Percentiles rank a stretch among this genome's conserved stretches.
phyloP scores from a whole-genome alignment of 805 yeast genomes.

The Candida arabinofermentans region DNA sequence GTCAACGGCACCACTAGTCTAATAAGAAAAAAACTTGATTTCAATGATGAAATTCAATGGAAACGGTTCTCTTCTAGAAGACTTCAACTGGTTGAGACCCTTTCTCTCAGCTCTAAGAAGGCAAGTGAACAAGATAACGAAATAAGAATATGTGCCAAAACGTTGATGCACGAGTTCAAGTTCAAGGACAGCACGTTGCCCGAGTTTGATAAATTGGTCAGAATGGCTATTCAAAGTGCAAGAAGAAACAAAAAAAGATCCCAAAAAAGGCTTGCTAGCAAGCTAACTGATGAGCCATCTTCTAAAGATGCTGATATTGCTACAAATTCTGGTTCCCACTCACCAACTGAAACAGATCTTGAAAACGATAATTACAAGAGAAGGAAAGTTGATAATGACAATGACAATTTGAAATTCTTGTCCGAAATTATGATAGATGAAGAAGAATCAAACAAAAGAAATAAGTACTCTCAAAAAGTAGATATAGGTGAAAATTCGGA shows the following conservation, averaged over 20 bases:
- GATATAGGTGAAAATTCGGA: slow-evolving; percentile 21
- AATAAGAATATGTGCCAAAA: slow-evolving; percentile 72
- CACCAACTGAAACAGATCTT: neutral
- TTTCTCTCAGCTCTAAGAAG: slow-evolving; percentile 55
- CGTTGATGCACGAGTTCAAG: slow-evolving; percentile 72
- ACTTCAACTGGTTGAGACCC: slow-evolving; percentile 79
- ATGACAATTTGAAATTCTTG: slow-evolving; percentile 20
- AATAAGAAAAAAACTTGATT: slow-evolving; percentile 61
- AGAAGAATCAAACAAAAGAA: slow-evolving; percentile 28
- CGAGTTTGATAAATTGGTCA: slow-evolving; percentile 85
- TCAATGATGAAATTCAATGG: slow-evolving; percentile 83
- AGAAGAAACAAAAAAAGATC: slow-evolving; percentile 80
- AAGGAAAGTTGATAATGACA: slow-evolving; percentile 14
- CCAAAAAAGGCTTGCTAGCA: slow-evolving; percentile 34
- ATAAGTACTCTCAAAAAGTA: slow-evolving; percentile 12
- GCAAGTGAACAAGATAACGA: slow-evolving; percentile 91
- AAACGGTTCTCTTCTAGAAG: slow-evolving; percentile 87
- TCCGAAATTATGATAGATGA: slow-evolving; percentile 25
- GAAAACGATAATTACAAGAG: slow-evolving; percentile 1
- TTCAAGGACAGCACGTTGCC: slow-evolving; percentile 52
- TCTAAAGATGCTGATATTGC: no score
- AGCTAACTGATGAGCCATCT: slow-evolving; percentile 8
- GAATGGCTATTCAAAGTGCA: slow-evolving; percentile 92
- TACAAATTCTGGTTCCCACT: no score
- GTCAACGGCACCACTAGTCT: slow-evolving; percentile 32